Percentiles rank a stretch among this genome's conserved stretches.
phyloP scores from a whole-genome alignment of 2,329 filamentous ascomycete species.

The Immersiporthe knoxdaviesiana region DNA sequence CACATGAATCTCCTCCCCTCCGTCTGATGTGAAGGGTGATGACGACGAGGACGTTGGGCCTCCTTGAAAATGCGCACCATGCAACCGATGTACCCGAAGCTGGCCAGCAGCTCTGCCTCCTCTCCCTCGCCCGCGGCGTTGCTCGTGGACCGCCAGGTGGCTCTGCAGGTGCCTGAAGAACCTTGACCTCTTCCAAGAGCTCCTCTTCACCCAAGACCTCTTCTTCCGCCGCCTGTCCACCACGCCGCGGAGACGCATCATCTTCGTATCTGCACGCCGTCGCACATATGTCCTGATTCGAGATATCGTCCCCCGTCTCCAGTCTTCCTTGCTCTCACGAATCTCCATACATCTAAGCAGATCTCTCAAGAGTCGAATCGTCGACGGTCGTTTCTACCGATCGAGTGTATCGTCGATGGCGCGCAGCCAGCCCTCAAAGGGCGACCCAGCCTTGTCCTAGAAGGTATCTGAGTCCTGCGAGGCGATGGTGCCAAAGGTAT shows the following conservation, averaged over 20 bases:
- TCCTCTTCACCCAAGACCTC: neutral
- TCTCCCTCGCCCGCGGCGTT: neutral
- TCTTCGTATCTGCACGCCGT: neutral
- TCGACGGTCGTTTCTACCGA: conserved; percentile 17
- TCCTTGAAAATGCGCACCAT: neutral
- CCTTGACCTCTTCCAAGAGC: neutral
- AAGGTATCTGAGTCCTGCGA: conserved; percentile 60
- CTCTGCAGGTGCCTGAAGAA: conserved; percentile 11
- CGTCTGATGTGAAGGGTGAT: neutral
- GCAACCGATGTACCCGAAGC: neutral
- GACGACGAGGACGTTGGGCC: neutral
- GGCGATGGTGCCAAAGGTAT: conserved; percentile 57
- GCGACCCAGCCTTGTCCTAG: conserved; percentile 39
- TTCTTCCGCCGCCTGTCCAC: neutral
- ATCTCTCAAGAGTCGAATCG: neutral
- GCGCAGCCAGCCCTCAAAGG: conserved; percentile 25
- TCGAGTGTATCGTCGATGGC: conserved; percentile 23
- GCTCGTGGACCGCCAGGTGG: conserved; percentile 5
- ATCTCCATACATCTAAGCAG: neutral
- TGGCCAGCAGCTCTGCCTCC: conserved; percentile 14
- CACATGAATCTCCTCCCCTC: neutral
- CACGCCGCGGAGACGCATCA: neutral
- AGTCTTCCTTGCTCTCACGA: neutral
- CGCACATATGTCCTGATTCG: neutral
- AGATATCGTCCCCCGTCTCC: neutral